These are phyloP conservation scores for Coniochaeta ligniaria DNA, from an alignment of 2,329 filamentous ascomycete genomes.

Conservation along the genomic window DNA sequence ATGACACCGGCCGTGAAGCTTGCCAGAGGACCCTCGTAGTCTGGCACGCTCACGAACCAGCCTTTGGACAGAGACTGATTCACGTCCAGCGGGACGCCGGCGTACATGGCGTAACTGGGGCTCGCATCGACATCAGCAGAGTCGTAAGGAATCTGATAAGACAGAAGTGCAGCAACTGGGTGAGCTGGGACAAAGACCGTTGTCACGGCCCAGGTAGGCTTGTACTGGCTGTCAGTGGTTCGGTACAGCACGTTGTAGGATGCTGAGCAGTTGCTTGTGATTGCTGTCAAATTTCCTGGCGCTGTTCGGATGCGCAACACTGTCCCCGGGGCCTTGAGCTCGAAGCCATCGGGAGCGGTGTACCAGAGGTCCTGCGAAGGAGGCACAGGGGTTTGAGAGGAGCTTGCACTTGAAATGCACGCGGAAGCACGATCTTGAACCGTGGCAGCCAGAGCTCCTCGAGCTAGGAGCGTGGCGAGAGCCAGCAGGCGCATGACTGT, in stretches of 20 bases:
- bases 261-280: slow-evolving; percentile 11
- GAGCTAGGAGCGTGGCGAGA: not conserved
- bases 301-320: slow-evolving; percentile 20
- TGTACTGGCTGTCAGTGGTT: slow-evolving; percentile 24
- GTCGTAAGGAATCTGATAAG: slow-evolving; percentile 34
- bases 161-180: slow-evolving; percentile 23
- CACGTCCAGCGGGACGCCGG: slow-evolving; percentile 18
- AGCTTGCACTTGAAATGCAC: not conserved
- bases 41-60: slow-evolving; percentile 36
- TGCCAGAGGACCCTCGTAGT: slow-evolving; percentile 36
- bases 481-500: not conserved
- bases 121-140: slow-evolving; percentile 27
- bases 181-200: slow-evolving; percentile 23
- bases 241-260: slow-evolving; percentile 30
- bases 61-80: slow-evolving; percentile 26
- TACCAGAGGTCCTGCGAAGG: slow-evolving; percentile 26
- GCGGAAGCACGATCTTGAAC: not conserved
- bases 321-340: slow-evolving; percentile 16
- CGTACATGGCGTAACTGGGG: slow-evolving; percentile 26
- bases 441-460: not conserved
- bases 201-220: slow-evolving; percentile 29
- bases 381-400: slow-evolving; percentile 8
- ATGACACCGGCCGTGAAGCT: slow-evolving; percentile 32
- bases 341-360: slow-evolving; percentile 19
- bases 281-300: slow-evolving; percentile 16